Conservation (phyloP, 2,329 filamentous ascomycete species). For the Fusarium camptoceras region DNA sequence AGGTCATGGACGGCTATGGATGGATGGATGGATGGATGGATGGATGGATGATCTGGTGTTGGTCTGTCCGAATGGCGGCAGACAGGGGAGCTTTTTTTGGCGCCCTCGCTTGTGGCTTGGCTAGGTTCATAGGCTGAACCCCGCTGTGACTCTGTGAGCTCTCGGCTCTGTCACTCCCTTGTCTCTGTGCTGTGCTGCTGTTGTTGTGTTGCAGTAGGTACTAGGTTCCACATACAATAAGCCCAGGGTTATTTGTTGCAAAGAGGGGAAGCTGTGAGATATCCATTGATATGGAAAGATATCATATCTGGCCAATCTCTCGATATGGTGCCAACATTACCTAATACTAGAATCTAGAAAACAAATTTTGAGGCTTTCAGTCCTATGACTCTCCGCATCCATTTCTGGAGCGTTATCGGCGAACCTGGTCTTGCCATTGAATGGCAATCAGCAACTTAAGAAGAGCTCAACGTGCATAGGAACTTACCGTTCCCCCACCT, state of each 20-base stretch:
- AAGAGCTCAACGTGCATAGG: background rate
- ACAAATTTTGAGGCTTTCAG: background rate
- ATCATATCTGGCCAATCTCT: background rate
- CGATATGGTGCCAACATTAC: background rate
- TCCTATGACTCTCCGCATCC: background rate
- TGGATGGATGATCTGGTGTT: conserved; percentile 29
- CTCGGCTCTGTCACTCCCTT: conserved; percentile 29
- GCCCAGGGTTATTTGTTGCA: background rate
- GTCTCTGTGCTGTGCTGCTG: background rate
- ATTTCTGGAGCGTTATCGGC: background rate
- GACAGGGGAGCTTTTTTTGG: conserved; percentile 24
- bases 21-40: conserved; percentile 2
- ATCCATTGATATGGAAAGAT: conserved; percentile 11
- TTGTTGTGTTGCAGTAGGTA: conserved; percentile 6
- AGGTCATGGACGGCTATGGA: conserved; percentile 28
- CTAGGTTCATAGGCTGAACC: conserved; percentile 16
- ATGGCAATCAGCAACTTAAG: background rate
- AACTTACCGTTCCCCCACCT: conserved; percentile 14
- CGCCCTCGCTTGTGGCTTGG: conserved; percentile 30
- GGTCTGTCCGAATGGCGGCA: conserved; percentile 2
- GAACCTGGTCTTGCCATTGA: background rate
- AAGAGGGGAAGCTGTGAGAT: conserved; percentile 24
- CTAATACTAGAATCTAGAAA: background rate
- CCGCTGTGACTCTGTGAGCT: conserved; percentile 20
- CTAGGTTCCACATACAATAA: conserved; percentile 19